A percentile compares a stretch with the other conserved stretches of the same genome.
phyloP scores from a whole-genome alignment of 768 basidiomycete species.

The Termitomyces sp. region DNA sequence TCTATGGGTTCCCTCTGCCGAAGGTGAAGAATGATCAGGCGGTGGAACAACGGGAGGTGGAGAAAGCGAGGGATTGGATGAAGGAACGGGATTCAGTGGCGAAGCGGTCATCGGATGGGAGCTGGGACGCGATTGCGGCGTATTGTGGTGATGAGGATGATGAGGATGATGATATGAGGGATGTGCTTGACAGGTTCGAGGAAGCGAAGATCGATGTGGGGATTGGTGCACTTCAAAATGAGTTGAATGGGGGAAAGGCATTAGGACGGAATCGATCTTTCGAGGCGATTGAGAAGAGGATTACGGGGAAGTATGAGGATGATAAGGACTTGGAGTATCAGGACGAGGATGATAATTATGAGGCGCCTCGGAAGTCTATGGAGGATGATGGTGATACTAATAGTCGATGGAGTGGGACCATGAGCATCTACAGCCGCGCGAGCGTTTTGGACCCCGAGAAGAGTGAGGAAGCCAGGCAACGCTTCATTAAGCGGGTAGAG shows the following conservation, averaged over 20 bases:
- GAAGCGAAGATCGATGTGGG: slow-evolving; percentile 14
- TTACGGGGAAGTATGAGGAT: slow-evolving; percentile 7
- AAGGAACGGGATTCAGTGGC: slow-evolving; percentile 7
- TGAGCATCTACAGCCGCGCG: slow-evolving; percentile 43
- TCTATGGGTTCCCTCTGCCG: slow-evolving; percentile 23
- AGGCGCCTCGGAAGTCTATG: slow-evolving; percentile 18
- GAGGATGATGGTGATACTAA: slow-evolving; percentile 24
- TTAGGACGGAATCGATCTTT: slow-evolving; percentile 27
- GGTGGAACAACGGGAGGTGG: slow-evolving; percentile 4
- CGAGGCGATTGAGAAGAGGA: slow-evolving; percentile 10
- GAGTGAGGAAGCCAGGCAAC: slow-evolving; percentile 43
- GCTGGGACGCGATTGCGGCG: slow-evolving; percentile 18
- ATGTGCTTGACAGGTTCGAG: slow-evolving; percentile 36
- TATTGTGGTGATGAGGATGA: slow-evolving; percentile 24
- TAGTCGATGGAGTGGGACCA: slow-evolving; percentile 34
- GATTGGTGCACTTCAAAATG: slow-evolving; percentile 5
- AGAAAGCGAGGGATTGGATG: slow-evolving; percentile 3
- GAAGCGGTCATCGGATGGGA: slow-evolving; percentile 16
- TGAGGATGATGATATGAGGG: slow-evolving; percentile 24
- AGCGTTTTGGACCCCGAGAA: slow-evolving; percentile 50
- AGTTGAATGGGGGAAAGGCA: slow-evolving; percentile 12
- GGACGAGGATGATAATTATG: slow-evolving; percentile 10
- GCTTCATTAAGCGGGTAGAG: slow-evolving; percentile 48
- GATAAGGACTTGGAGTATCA: slow-evolving; percentile 12
- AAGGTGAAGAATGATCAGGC: background rate